Conservation (phyloP, 2,329 filamentous ascomycete species). For the Stachybotrys chartarum region DNA sequence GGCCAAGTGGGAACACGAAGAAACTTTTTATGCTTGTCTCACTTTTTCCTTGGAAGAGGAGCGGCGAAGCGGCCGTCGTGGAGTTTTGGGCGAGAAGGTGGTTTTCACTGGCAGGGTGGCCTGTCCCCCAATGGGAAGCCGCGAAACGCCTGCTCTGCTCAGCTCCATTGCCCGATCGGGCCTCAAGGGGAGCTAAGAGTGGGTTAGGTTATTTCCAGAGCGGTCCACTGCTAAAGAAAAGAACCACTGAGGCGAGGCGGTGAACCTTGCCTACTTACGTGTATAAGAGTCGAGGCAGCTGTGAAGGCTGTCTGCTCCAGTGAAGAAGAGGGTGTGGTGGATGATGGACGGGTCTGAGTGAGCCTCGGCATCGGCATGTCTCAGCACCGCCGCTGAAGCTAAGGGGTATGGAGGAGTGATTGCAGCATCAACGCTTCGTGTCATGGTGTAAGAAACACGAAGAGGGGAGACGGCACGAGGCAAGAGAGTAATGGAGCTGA, state of each 20-base stretch:
- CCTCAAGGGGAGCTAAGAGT: background rate
- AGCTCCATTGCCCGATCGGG: background rate
- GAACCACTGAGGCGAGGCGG: too few species aligned
- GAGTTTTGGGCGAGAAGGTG: background rate
- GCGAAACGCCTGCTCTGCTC: background rate
- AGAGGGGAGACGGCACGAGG: background rate
- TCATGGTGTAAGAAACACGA: background rate
- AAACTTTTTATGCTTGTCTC: constrained; percentile 15
- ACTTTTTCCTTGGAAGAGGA: constrained; percentile 8
- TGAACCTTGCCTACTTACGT: too few species aligned
- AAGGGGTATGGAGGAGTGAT: background rate
- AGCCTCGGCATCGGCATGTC: background rate
- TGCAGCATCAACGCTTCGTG: background rate
- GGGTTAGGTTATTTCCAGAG: too few species aligned
- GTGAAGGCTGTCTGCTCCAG: too few species aligned
- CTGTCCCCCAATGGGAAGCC: background rate
- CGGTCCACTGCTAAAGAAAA: too few species aligned
- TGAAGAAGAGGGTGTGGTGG: too few species aligned
- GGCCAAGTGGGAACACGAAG: constrained; percentile 4
- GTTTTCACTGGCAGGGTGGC: background rate
- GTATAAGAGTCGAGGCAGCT: too few species aligned
- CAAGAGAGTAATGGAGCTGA: background rate
- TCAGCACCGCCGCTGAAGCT: background rate
- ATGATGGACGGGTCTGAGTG: background rate
- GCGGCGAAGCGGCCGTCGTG: background rate